These are phyloP conservation scores for Isatis lusitanica DNA, from an alignment of 441 rosid genomes.

Conservation along the genomic window DNA sequence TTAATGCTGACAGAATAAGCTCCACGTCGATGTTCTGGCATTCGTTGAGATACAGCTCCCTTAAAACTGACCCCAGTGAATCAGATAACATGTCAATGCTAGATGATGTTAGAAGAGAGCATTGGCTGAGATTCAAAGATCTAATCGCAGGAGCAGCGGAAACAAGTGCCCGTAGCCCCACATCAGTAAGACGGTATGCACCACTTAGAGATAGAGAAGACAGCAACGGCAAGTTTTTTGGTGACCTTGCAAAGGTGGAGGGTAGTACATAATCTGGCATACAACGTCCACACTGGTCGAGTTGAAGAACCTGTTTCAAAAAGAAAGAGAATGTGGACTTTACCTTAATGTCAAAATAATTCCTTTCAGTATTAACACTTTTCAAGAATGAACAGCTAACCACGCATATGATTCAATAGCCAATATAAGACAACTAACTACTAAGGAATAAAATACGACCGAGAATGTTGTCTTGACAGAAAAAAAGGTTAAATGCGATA, in stretches of 20 bases:
- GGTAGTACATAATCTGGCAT: slow-evolving; percentile 62
- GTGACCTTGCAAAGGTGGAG: slow-evolving; percentile 56
- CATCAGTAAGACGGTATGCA: slow-evolving; percentile 85
- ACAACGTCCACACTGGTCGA: slow-evolving; percentile 84
- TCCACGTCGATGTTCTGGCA: slow-evolving; percentile 69
- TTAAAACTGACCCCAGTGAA: slow-evolving; percentile 59
- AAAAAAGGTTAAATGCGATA: not conserved
- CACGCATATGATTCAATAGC: not conserved
- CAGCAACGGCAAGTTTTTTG: slow-evolving; percentile 57
- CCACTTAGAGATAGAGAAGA: slow-evolving; percentile 68
- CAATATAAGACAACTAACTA: not conserved
- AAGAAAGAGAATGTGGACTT: slow-evolving; percentile 14
- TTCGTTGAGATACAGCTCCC: slow-evolving; percentile 75
- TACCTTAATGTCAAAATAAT: not conserved
- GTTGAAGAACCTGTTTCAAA: slow-evolving; percentile 77
- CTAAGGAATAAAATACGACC: not conserved
- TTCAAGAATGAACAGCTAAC: not conserved
- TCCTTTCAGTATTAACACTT: not conserved
- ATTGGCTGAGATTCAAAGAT: slow-evolving; percentile 77
- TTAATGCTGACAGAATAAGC: slow-evolving; percentile 64
- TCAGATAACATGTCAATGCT: slow-evolving; percentile 59
- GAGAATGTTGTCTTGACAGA: not conserved
- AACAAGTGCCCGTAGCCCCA: slow-evolving; percentile 60
- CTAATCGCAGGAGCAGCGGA: slow-evolving; percentile 64
- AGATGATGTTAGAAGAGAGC: slow-evolving; percentile 71